A percentile compares a stretch with the other conserved stretches of the same genome.
Evolutionary conservation across 108 stramenopile genomes (phyloP).

Genomic region (Skeletonema marinoi): DNA sequence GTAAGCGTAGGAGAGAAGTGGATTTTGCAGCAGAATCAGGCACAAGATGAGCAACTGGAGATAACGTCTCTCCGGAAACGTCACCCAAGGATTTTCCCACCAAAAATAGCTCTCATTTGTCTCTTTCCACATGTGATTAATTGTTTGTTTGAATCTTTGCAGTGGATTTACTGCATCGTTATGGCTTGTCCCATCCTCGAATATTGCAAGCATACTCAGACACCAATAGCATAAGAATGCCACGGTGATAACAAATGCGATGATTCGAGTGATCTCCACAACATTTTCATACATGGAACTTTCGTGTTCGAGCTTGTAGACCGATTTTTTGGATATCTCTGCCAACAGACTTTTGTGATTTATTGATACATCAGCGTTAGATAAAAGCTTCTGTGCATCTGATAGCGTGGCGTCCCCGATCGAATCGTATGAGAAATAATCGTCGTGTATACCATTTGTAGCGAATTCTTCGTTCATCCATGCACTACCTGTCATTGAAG

Average conservation of each 20-base stretch:
- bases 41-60: conserved; percentile 63
- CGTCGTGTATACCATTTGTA: conserved; percentile 12
- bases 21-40: conserved; percentile 74
- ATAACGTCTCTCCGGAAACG: conserved; percentile 81
- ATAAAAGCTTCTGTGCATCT: conserved; percentile 30
- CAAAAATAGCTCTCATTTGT: conserved; percentile 36
- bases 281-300: conserved; percentile 48
- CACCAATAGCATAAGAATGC: conserved; percentile 65
- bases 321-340: conserved; percentile 54
- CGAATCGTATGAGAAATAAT: conserved; percentile 1
- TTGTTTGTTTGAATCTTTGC: conserved; percentile 1
- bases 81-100: conserved; percentile 81
- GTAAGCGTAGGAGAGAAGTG: conserved; percentile 57
- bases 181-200: conserved; percentile 6
- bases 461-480: conserved; percentile 19
- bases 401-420: conserved; percentile 13
- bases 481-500: conserved; percentile 14
- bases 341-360: conserved; percentile 35
- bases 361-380: conserved; percentile 34
- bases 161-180: conserved; percentile 5
- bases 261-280: conserved; percentile 49
- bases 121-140: conserved; percentile 10
- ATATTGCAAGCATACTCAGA: conserved; percentile 54
- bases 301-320: conserved; percentile 53
- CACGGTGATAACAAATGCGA: conserved; percentile 51